phyloP scores from a whole-genome alignment of 176 grass and related monocot species.

The barley (Hordeum vulgare) region MorexV3_pseudomolecules_assembly NC_058520.1:1913506-1914005 shows the following conservation, averaged over 20 bases:
- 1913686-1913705: neutral
- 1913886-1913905: no score
- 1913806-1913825: no score
- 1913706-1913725: neutral
- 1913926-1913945: no score
- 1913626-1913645: no score
- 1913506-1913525: constrained; percentile 12
- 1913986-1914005: no score
- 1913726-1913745: neutral
- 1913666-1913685: neutral
- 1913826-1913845: no score
- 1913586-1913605: neutral
- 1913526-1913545: constrained; percentile 5
- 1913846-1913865: no score
- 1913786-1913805: neutral
- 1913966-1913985: no score
- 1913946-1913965: no score
- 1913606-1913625: neutral
- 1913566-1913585: constrained; percentile 26
- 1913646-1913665: no score
- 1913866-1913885: no score
- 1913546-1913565: neutral
- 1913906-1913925: no score
- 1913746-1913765: neutral
- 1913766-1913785: neutral